A percentile compares a stretch with the other conserved stretches of the same genome.
Evolutionary conservation across 1,284 basidiomycete species (phyloP).

Genomic region (Malassezia sympodialis): DNA sequence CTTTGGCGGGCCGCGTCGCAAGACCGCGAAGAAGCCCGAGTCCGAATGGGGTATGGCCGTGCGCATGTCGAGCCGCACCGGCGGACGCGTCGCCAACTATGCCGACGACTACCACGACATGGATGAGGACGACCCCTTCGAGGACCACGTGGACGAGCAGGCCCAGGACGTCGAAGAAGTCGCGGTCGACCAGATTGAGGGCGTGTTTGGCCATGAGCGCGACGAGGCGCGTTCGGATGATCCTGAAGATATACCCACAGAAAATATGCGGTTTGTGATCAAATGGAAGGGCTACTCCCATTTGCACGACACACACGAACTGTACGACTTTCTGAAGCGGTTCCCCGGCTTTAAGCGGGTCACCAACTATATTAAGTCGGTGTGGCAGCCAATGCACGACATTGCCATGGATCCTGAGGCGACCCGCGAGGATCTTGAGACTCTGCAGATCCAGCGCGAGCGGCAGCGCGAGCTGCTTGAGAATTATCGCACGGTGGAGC

Average conservation of each 20-base stretch:
- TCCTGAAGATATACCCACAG: conserved; percentile 46
- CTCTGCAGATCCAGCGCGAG: conserved; percentile 68
- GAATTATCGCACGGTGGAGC: conserved; percentile 81
- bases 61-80: conserved; percentile 36
- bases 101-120: conserved; percentile 46
- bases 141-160: conserved; percentile 31
- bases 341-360: conserved; percentile 91
- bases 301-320: conserved; percentile 81
- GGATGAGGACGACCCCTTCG: conserved; percentile 44
- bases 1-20: conserved; percentile 14
- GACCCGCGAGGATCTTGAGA: conserved; percentile 78
- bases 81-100: conserved; percentile 42
- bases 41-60: conserved; percentile 54
- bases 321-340: conserved; percentile 76
- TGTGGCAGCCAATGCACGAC: conserved; percentile 61
- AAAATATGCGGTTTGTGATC: conserved; percentile 50
- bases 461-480: conserved; percentile 80
- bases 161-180: conserved; percentile 17
- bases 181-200: conserved; percentile 49
- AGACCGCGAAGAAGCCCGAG: conserved; percentile 2
- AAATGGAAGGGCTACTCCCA: conserved; percentile 51
- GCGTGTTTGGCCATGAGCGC: conserved; percentile 50
- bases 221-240: conserved; percentile 42
- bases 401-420: conserved; percentile 61
- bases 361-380: conserved; percentile 93